Base-by-base conservation (phyloP, 352 stramenopile genomes). In the Phytophthora sojae region DNA sequence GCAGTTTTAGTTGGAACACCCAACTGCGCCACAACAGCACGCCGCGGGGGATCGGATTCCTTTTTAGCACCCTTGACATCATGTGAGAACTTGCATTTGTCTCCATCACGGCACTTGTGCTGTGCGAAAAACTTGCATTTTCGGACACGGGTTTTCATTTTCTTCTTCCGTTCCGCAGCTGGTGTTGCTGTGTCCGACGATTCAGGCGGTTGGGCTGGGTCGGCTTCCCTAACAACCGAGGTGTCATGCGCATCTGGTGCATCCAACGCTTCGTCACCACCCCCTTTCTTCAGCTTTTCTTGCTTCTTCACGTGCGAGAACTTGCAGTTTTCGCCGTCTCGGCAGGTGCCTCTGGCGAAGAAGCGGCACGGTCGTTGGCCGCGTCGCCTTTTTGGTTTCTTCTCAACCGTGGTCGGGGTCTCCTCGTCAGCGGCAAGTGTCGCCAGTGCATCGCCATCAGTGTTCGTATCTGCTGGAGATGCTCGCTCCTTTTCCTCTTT, bases 1-100 rank as follows among this genome's bases (percentile, higher is more conserved):
- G 12, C 29, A 51, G 23, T 6, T 53, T n/a, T 25, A 64, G n/a
- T 32, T 30, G 59, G 50, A 53, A 29, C 21, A 55, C 58, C 61
- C n/a, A 78, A 45, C 17, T 73, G 45, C 19, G 71, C 74, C 17
- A 78, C 52, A 57, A 70, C 61, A 58, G 61, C 61, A 0, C 69
- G 65, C 19, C 54, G 35, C 23, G 29, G 11, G 4, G 11, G 6
- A 19, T 54, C 52, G 25, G 45, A 0, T 23, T 49, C 45, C 21
- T 50, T 53, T 25, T 25, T 58, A 9, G 32, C 8, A 55, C 39
- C 57, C 42, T 79, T 88, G 9, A 64, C 1, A 5, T 74, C 73
- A 54, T 91, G 84, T 4, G 76, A 76, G 35, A 90, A 94, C 56
- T 86, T 89, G 75, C 87, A 94, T 0, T 76, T 67, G n/a, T 90